Base-by-base conservation (phyloP, 495 filamentous ascomycete genomes). In the Penicillium parvum region DNA sequence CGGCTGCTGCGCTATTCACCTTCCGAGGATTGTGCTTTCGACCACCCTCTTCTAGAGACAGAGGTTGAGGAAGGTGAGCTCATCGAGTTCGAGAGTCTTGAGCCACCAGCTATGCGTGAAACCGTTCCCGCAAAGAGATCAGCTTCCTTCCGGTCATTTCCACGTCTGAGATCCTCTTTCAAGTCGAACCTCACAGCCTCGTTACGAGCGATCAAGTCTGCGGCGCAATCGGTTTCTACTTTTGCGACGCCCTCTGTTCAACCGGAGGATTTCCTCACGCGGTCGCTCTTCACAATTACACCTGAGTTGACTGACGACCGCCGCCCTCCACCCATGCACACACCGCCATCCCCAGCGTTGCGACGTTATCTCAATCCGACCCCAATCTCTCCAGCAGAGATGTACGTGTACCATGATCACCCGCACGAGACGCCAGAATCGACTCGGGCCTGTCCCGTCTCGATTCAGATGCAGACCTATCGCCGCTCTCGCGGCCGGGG, bases 121-220 rank as follows among this genome's bases (percentile, higher is more conserved):
- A 18, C 51, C 12, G 52, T 32, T 1, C 36, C 54, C 0, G 18
- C 57, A 9, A 66, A 63, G 16, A 50, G 52, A 10, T 36, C 55
- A 12, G 46, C 45, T 9, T 47, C 58, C 9, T 46, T 58, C 28
- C 53, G 61, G 27, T 52, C 60, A 9, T 65, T 71, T 14, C 60
- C 68, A n/a, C 61, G 66, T n/a, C 32, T 72, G 5, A 63, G 60
- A 10, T 70, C 73, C 11, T 80, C 78, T 8, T 89, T 96, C 68
- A 94, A 89, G 53, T 98, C 92, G 2, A 97, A 97, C 51, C 74
- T 98, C 11, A 98, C 90, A 4, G 89, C 91, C 15, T 98, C 92
- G 0, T 65, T 98, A 37, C 80, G 86, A 22, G 88, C 86, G 18
- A 77, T 97, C 41, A 86, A 86, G 61, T 86, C 83, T 9, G 91